A percentile compares a stretch with the other conserved stretches of the same genome.
Evolutionary conservation across 2,329 filamentous ascomycete genomes (phyloP).

Genomic region (Claviceps purpurea): DNA sequence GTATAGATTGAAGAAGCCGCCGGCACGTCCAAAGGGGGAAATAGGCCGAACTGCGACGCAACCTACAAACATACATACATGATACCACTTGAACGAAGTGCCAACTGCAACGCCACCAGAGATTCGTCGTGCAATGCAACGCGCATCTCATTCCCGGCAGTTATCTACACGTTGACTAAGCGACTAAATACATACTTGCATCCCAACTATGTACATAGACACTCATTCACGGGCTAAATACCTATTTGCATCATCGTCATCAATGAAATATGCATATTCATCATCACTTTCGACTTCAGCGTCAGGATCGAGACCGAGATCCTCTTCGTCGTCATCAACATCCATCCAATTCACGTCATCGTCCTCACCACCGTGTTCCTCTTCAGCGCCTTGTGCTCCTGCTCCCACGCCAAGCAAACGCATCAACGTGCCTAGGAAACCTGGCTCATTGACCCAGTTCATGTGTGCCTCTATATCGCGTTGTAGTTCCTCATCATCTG

Average conservation of each 20-base stretch:
- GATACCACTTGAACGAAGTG: too few species aligned
- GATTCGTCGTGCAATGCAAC: too few species aligned
- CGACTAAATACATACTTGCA: too few species aligned
- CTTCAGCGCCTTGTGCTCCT: conserved; percentile 5
- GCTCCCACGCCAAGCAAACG: conserved; percentile 12
- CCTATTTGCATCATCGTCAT: background rate
- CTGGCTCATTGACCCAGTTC: conserved; percentile 13
- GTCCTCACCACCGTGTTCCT: conserved; percentile 1
- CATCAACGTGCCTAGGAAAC: conserved; percentile 14
- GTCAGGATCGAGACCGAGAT: conserved; percentile 5
- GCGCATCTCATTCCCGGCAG: too few species aligned
- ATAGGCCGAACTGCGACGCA: too few species aligned
- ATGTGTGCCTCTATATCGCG: conserved; percentile 18
- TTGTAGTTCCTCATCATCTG: conserved; percentile 20
- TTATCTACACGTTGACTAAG: too few species aligned
- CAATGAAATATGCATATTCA: conserved; percentile 5
- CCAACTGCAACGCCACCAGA: too few species aligned
- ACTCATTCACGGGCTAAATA: too few species aligned
- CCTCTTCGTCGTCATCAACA: conserved; percentile 4
- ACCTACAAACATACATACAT: too few species aligned
- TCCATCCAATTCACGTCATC: conserved; percentile 2
- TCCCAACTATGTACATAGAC: too few species aligned
- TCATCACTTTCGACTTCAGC: conserved; percentile 3
- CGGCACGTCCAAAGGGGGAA: too few species aligned
- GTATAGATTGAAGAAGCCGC: too few species aligned